Conservation (phyloP, 768 basidiomycete species). For the Kwoniella bestiolae region DNA sequence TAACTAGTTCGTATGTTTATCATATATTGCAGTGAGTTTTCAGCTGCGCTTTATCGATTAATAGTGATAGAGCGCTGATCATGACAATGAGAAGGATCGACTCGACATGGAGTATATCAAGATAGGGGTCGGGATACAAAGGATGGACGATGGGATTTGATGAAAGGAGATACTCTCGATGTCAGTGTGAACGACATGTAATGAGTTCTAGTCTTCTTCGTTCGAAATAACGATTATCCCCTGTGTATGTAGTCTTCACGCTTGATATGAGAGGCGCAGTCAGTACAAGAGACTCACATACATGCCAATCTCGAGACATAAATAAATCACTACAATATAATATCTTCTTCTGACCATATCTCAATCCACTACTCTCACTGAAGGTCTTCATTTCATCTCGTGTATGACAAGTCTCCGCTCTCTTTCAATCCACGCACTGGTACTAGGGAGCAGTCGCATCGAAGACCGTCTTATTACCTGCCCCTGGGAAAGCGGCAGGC, state of each 20-base stretch:
- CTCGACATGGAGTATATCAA: no score
- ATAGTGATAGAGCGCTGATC: no score
- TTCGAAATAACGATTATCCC: neutral
- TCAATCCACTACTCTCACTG: no score
- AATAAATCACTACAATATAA: neutral
- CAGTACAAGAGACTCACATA: constrained; percentile 1
- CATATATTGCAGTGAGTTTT: no score
- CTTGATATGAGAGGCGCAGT: neutral
- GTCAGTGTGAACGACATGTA: neutral
- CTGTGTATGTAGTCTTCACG: neutral
- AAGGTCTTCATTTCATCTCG: neutral
- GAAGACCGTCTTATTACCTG: constrained; percentile 43
- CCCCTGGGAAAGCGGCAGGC: constrained; percentile 24
- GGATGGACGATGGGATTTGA: neutral
- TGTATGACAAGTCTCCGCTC: no score
- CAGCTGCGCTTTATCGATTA: no score
- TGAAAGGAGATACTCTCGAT: neutral
- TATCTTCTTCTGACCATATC: neutral
- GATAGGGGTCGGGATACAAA: neutral
- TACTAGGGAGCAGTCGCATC: constrained; percentile 32
- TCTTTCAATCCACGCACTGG: no score
- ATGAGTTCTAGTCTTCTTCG: neutral
- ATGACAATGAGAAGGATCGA: no score
- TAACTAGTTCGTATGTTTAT: no score
- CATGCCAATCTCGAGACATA: neutral